A percentile compares a stretch with the other conserved stretches of the same genome.
Conservation (phyloP, 1,284 basidiomycete genomes). For the Afroboletus lepidellus region DNA sequence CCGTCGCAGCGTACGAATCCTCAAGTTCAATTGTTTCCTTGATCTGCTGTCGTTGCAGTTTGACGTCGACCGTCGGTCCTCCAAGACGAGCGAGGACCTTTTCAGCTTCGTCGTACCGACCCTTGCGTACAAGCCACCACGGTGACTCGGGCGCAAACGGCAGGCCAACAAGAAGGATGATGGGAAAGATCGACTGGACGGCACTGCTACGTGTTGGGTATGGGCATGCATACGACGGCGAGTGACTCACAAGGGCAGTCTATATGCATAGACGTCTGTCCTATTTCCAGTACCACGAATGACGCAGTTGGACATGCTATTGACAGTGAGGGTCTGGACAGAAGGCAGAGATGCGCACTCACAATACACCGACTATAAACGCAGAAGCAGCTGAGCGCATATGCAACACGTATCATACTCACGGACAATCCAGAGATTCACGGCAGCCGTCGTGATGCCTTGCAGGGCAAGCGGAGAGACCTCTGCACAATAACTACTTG, state of each 20-base stretch:
- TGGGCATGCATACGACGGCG: no score
- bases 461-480: no score
- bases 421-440: neutral
- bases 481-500: no score
- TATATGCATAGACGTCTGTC: no score
- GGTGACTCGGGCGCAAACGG: constrained; percentile 58
- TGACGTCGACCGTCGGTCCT: constrained; percentile 21
- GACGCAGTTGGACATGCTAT: constrained; percentile 30
- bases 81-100: constrained; percentile 42
- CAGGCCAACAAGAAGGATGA: constrained; percentile 26
- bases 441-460: no score
- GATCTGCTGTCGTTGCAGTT: constrained; percentile 25
- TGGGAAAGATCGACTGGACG: no score
- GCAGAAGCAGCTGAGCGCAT: no score
- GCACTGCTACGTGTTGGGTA: no score
- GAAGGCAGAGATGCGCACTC: neutral
- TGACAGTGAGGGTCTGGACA: neutral
- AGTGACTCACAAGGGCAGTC: no score
- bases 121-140: constrained; percentile 59
- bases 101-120: constrained; percentile 49
- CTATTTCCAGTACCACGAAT: no score
- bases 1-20: constrained; percentile 24
- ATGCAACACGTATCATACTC: no score
- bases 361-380: constrained; percentile 30
- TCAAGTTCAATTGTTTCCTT: constrained; percentile 31